phyloP scores from a whole-genome alignment of 1,139 yeast species.

The Zygosaccharomyces sapae region DNA sequence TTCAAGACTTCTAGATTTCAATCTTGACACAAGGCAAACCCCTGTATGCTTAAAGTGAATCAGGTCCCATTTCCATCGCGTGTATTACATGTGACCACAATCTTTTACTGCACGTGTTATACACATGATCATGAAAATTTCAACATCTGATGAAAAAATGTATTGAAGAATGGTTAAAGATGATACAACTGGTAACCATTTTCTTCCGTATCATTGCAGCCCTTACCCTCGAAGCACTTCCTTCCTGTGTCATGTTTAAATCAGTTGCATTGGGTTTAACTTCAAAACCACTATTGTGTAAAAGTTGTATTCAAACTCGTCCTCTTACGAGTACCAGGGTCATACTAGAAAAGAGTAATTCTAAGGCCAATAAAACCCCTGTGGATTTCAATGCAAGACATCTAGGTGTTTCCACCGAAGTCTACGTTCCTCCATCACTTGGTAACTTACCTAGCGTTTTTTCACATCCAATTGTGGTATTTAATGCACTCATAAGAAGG shows the following conservation, averaged over 20 bases:
- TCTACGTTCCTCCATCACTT: constrained; percentile 48
- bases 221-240: background rate
- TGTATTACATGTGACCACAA: too few species aligned
- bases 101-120: background rate
- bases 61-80: too few species aligned
- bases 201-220: too few species aligned
- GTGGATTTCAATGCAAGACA: constrained; percentile 39
- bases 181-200: too few species aligned
- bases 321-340: constrained; percentile 9
- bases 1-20: background rate
- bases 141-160: background rate
- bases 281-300: background rate
- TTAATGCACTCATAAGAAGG: constrained; percentile 46
- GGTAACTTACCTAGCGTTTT: constrained; percentile 45
- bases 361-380: constrained; percentile 10
- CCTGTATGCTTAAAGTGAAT: too few species aligned
- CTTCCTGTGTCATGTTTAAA: background rate
- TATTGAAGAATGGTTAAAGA: background rate
- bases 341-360: constrained; percentile 3
- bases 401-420: constrained; percentile 46
- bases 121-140: background rate
- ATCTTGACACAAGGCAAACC: too few species aligned
- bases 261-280: background rate
- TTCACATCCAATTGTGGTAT: constrained; percentile 40
- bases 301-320: constrained; percentile 1